These are phyloP conservation scores for Leishmania turanica DNA, from an alignment of 208 protist species.

Conservation along the genomic window DNA sequence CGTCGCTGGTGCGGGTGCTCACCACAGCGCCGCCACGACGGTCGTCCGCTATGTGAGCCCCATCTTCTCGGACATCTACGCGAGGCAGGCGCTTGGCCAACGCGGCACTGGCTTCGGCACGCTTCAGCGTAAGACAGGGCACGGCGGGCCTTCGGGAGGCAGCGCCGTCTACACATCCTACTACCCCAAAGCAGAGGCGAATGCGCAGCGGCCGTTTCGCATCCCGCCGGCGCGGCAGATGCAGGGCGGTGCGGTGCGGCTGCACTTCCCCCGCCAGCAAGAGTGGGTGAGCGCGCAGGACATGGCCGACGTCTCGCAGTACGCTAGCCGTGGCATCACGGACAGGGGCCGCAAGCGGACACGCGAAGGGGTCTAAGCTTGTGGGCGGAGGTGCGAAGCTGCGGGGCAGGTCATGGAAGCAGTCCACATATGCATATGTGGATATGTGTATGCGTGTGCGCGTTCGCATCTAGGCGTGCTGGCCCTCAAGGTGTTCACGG, in stretches of 20 bases:
- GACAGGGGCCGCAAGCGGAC: slow-evolving; percentile 34
- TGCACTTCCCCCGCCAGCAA: slow-evolving; percentile 55
- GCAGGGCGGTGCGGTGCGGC: slow-evolving; percentile 37
- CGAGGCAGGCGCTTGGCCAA: slow-evolving; percentile 53
- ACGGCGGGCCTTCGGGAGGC: slow-evolving; percentile 12
- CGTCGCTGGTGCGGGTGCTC: neutral
- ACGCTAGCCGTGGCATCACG: slow-evolving; percentile 24
- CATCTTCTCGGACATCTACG: slow-evolving; percentile 38
- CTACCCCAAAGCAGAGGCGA: slow-evolving; percentile 54
- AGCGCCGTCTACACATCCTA: slow-evolving; percentile 32
- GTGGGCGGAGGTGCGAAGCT: neutral
- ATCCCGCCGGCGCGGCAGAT: slow-evolving; percentile 45
- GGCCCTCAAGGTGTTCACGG: neutral
- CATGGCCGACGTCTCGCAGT: slow-evolving; percentile 56
- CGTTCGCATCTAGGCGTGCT: neutral
- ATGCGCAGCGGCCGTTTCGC: slow-evolving; percentile 49
- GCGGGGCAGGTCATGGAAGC: neutral
- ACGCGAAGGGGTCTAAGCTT: slow-evolving; percentile 26
- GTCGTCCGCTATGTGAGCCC: slow-evolving; percentile 36
- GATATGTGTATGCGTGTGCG: neutral
- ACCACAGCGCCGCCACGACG: slow-evolving; percentile 19
- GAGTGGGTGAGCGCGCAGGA: slow-evolving; percentile 67
- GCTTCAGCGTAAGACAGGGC: slow-evolving; percentile 34
- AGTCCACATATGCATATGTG: neutral
- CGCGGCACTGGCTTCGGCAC: slow-evolving; percentile 61